Base-by-base conservation (phyloP, 495 filamentous ascomycete genomes). In the Neurospora tetraspora region DNA sequence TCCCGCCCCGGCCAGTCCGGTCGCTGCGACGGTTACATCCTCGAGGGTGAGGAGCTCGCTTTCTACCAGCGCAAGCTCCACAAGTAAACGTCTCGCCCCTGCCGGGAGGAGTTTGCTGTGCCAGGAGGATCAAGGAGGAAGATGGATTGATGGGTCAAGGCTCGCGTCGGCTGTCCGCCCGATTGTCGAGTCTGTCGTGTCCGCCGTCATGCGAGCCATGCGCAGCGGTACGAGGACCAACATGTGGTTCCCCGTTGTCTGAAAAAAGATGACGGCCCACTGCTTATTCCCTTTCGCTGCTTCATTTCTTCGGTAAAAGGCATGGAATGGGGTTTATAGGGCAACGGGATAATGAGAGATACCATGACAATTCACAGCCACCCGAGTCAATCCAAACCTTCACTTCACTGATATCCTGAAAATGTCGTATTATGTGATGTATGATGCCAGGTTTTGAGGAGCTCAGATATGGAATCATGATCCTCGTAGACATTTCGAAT, bases 51-150 rank as follows among this genome's bases (percentile, higher is more conserved):
- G 81, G 96, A 99, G 90, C 86, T 99, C 78, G 92, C 93, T 83
- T 99, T 99, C 93, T 99, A 99, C 92, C 93, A 96, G 90, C 90
- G 90, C 86, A 94, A 92, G 83, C 91, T 98, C 85, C 91, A 95
- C 85, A 98, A 96, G 90, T 98, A 98, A 88, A 45, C 74, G 72
- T 47, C 45, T 71, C 27, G 73, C 53, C 36, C 27, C n/a, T 47
- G 68, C 39, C 37, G 39, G 45, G 40, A 47, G 53, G 20, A 47
- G 37, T 27, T 43, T 36, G 27, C 8, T 36, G n/a, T 78, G 78
- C 47, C 59, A 47, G 40, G 23, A 42, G 53, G 53, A 71, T 65
- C 47, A 71, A 72, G 69, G 76, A 71, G 53, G 59, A 61, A 68
- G 53, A 43, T 71, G 75, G 74, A 39, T 71, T 72, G 71, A 71